Evolutionary conservation across 345 rosid species (phyloP).

Genomic region (Lepidium africanum): DNA sequence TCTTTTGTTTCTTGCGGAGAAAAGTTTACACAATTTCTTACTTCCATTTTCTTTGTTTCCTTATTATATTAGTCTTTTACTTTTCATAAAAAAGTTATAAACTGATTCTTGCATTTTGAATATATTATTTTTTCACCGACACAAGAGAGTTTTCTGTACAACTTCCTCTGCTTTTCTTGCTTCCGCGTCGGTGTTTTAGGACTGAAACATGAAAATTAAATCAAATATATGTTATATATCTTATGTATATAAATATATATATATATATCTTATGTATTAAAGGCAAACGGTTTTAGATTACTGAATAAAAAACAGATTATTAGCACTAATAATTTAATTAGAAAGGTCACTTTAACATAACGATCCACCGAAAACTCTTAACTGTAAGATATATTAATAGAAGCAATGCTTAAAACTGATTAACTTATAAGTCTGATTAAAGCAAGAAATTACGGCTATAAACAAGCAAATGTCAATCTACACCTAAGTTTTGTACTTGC

Average conservation of each 20-base stretch:
- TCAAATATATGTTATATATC: too few relatives aligned
- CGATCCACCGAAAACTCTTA: not conserved
- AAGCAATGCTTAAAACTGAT: not conserved
- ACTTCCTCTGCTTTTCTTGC: not conserved
- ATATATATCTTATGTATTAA: too few relatives aligned
- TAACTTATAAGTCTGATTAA: not conserved
- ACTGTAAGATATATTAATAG: not conserved
- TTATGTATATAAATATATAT: too few relatives aligned
- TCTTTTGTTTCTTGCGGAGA: not conserved
- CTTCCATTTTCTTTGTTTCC: not conserved
- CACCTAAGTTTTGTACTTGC: too few relatives aligned
- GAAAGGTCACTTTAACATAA: not conserved
- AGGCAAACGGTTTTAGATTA: not conserved
- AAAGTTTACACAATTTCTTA: not conserved
- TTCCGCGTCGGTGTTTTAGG: not conserved
- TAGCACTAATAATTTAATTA: not conserved
- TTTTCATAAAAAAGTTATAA: not conserved
- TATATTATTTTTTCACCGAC: slow-evolving; percentile 1
- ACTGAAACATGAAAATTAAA: not conserved
- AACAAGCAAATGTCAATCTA: too few relatives aligned
- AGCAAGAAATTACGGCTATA: not conserved
- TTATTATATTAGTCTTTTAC: not conserved
- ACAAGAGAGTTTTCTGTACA: not conserved
- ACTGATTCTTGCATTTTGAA: not conserved
- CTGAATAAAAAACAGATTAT: not conserved